Base-by-base conservation (phyloP, 208 protist species). In the Leishmania tarentolae region DNA sequence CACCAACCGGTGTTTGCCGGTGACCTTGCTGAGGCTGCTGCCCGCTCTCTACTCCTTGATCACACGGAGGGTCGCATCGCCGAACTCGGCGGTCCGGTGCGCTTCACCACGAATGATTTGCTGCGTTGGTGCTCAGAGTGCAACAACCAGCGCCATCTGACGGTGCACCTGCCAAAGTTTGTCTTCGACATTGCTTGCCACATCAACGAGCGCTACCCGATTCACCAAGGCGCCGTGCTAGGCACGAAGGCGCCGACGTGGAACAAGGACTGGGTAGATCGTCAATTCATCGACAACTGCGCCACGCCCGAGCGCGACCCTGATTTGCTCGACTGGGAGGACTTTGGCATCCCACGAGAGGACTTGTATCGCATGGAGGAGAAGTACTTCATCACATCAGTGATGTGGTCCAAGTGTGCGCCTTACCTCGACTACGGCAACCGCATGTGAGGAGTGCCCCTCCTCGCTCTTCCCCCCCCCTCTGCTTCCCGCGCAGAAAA, bases 41-140 rank as follows among this genome's bases (percentile, higher is more conserved):
- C 91, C 50, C 94, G 94, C 69, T 95, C 94, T 44, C 88, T 96
- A 59, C 85, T 96, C 53, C 87, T 97, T 21, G 93, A 97, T 83
- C 94, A 97, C 88, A 96, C 93, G 19, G 93, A 97, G 82, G 94
- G 94, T n/a, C 92, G 93, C 79, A 96, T 97, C 78, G 94, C 94
- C 17, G 93, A 97, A 86, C 90, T 97, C n/a, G 94, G 94, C 61
- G 94, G 94, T 42, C 94, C 94, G 3, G 91, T 97, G 37, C 93
- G 94, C 73, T 96, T 97, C 87, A 97, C 92, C 61, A 97, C 94
- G 47, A 96, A 93, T 68, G 94, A 97, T 66, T 83, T 95, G 44
- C 86, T 97, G 76, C 94, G 94, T 59, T 97, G 94, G 94, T 95
- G 91, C 65, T 74, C 90, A 19, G 93, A 97, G 84, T 96, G 93